Evolutionary conservation across 768 basidiomycete species (phyloP).

Genomic region (Leccinum subgranulosum): DNA sequence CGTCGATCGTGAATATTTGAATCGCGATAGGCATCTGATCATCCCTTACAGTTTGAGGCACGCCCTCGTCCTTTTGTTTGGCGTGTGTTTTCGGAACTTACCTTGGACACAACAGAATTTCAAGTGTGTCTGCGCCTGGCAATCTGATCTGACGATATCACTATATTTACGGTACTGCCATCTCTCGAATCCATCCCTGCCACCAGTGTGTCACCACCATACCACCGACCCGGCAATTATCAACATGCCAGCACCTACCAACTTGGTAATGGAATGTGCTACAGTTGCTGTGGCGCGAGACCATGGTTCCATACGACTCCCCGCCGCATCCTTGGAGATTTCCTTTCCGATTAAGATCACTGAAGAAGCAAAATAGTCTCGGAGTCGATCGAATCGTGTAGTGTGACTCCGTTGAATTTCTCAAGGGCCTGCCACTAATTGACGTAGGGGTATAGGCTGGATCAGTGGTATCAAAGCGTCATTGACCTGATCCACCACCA

Average conservation of each 20-base stretch:
- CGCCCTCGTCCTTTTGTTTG: background rate
- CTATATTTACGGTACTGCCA: background rate
- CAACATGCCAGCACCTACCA: background rate
- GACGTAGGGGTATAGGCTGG: background rate
- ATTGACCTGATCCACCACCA: background rate
- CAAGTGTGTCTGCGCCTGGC: constrained; percentile 8
- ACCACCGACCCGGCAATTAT: background rate
- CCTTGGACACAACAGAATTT: background rate
- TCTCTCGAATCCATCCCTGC: constrained; percentile 1
- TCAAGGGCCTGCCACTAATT: background rate
- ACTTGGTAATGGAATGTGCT: background rate
- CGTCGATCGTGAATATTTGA: constrained; percentile 29
- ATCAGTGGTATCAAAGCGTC: background rate
- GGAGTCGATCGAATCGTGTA: background rate
- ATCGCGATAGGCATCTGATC: background rate
- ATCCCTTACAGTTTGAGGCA: constrained; percentile 23
- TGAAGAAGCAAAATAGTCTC: background rate
- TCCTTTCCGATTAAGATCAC: background rate
- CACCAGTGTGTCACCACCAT: background rate
- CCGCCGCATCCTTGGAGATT: background rate
- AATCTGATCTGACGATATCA: constrained; percentile 12
- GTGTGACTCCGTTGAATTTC: background rate
- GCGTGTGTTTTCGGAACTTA: background rate
- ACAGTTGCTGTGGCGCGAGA: background rate
- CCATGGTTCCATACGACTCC: background rate